A percentile compares a stretch with the other conserved stretches of the same genome.
phyloP scores from a whole-genome alignment of 768 basidiomycete genomes.

The Pleurotus djamor region DNA sequence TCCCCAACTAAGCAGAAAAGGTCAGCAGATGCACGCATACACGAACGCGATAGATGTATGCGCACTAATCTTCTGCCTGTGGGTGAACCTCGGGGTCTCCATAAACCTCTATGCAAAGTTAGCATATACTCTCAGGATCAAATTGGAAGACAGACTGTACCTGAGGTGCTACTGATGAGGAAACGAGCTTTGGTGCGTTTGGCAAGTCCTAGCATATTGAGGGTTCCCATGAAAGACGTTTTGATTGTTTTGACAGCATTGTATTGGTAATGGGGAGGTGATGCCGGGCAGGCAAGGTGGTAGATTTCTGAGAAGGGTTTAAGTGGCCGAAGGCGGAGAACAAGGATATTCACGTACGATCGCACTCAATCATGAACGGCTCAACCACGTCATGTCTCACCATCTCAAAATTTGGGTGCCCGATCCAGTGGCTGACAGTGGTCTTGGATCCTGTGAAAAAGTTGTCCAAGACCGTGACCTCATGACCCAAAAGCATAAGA shows the following conservation, averaged over 20 bases:
- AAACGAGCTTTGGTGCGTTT: slow-evolving; percentile 98
- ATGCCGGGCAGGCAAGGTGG: slow-evolving; percentile 97
- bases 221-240: slow-evolving; percentile 96
- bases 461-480: slow-evolving; percentile 96
- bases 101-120: slow-evolving; percentile 74
- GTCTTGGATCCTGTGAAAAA: slow-evolving; percentile 99
- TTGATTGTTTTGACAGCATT: slow-evolving; percentile 98
- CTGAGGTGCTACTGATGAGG: slow-evolving; percentile 93
- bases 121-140: slow-evolving; percentile 8
- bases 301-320: slow-evolving; percentile 76
- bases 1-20: slow-evolving; percentile 68
- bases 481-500: slow-evolving; percentile 96
- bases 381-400: slow-evolving; percentile 97
- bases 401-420: slow-evolving; percentile 98
- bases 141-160: slow-evolving; percentile 35
- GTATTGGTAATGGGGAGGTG: slow-evolving; percentile 96
- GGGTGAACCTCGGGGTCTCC: slow-evolving; percentile 99
- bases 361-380: slow-evolving; percentile 98
- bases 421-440: slow-evolving; percentile 94
- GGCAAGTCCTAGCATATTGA: slow-evolving; percentile 98
- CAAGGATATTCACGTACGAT: slow-evolving; percentile 58
- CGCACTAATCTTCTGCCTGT: slow-evolving; percentile 93
- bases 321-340: slow-evolving; percentile 12
- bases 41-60: background rate
- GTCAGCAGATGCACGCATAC: slow-evolving; percentile 12